phyloP scores from a whole-genome alignment of 305 asterid genomes.

The Fraxinus platypoda region DNA sequence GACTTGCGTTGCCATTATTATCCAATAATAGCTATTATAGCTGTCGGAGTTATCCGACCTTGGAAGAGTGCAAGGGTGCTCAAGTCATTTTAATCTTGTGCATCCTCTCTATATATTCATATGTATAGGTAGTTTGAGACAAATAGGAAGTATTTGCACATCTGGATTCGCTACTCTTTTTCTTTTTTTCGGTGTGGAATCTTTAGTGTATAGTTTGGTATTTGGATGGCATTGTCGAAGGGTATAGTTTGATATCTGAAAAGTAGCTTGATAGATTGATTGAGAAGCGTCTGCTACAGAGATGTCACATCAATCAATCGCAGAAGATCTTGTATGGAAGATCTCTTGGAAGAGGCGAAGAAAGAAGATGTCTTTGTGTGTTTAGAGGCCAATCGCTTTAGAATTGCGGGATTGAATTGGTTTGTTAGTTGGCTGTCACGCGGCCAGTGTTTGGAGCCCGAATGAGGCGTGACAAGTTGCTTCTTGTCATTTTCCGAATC shows the following conservation, averaged over 20 bases:
- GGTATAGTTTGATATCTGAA: background rate
- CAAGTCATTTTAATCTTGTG: conserved; percentile 12
- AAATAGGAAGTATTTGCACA: background rate
- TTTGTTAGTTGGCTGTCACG: no score
- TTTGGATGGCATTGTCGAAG: background rate
- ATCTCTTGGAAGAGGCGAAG: no score
- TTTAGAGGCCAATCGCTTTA: no score
- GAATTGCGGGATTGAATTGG: no score
- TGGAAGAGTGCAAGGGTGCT: conserved; percentile 53
- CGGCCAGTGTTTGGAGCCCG: no score
- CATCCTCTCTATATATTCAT: background rate
- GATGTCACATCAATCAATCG: no score
- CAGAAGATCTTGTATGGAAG: no score
- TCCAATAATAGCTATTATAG: conserved; percentile 44
- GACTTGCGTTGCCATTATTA: conserved; percentile 59
- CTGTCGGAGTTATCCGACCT: conserved; percentile 57
- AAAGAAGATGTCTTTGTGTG: no score
- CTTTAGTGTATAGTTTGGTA: background rate
- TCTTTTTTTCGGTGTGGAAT: background rate
- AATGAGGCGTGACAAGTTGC: no score
- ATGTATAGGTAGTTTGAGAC: background rate
- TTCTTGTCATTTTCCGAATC: no score
- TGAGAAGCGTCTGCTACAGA: no score
- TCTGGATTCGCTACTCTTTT: background rate
- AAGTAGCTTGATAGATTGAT: no score